Evolutionary conservation across 2,329 filamentous ascomycete species (phyloP), one percentile per base, ranked within the genome.

Genomic region (Monilinia aucupariae): DNA sequence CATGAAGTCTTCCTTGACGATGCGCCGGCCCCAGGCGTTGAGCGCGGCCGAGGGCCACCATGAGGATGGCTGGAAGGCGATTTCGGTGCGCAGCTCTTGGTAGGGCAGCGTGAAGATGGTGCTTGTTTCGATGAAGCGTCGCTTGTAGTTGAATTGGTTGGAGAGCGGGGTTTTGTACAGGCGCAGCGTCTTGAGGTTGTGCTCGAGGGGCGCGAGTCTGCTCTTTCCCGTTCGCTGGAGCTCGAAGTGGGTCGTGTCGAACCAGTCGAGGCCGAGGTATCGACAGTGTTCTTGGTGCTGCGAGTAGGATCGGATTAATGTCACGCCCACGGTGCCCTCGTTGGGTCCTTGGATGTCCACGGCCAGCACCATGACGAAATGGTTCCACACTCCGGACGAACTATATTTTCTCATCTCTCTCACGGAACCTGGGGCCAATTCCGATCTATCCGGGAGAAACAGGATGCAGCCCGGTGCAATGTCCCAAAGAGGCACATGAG

Each of bases 401-500:
- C 41, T 39, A 56, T 56, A 34, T 34, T 25, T 45, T 22, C 10
- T 1, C 12, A 56, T 5, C n/a, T 45, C 20, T 32, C 8, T 4
- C 8, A 8, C 7, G 13, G 12, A 10, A 4, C 0, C 2, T 6
- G 39, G 27, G 5, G 41, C 20, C 7, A 56, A n/a, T 9, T 20
- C 22, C 2, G 2, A 2, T 47, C 4, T n/a, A 37, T 15, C 5
- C 17, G 51, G 43, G 34, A 62, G 17, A n/a, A 45, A 56, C 2
- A 62, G 12, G 5, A 62, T 13, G 8, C 51, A 62, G 6, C 60
- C 60, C 30, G 41, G 50, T n/a, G 60, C 60, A 22, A 62, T 56
- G 9, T 62, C 60, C 60, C 60, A 62, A 12, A 62, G 45, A n/a
- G 60, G 60, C 30, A 56, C 59, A 54, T 6, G n/a, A n/a, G 13